These are phyloP conservation scores for Suhomyces faveliae DNA, from an alignment of 805 yeast species.

Conservation along the genomic window DNA sequence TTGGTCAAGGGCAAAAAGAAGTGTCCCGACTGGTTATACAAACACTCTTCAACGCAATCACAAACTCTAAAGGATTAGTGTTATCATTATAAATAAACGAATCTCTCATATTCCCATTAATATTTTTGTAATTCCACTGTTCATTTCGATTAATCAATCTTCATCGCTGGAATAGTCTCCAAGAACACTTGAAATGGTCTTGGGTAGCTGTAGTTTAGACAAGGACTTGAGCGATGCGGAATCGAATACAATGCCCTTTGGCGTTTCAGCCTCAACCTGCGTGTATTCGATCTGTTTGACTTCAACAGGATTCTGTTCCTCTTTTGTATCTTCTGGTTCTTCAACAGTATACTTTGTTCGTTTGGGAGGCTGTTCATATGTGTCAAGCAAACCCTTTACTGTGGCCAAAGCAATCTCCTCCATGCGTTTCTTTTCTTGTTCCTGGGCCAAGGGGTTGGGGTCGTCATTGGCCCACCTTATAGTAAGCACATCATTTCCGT, in stretches of 20 bases:
- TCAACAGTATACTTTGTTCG: slow-evolving; percentile 17
- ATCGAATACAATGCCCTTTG: slow-evolving; percentile 8
- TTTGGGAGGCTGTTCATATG: slow-evolving; percentile 24
- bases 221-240: slow-evolving; percentile 8
- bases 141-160: slow-evolving; percentile 15
- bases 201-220: slow-evolving; percentile 5
- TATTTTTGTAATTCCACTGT: no score
- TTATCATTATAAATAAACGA: not conserved
- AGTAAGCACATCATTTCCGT: slow-evolving; percentile 55
- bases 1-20: slow-evolving; percentile 35
- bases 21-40: slow-evolving; percentile 27
- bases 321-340: slow-evolving; percentile 15
- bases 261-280: not conserved
- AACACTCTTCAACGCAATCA: slow-evolving; percentile 14
- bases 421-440: slow-evolving; percentile 45
- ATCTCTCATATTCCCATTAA: not conserved
- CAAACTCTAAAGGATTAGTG: slow-evolving; percentile 15
- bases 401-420: slow-evolving; percentile 56
- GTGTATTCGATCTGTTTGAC: not conserved
- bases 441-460: slow-evolving; percentile 68
- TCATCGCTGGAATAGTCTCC: slow-evolving; percentile 34
- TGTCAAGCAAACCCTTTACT: slow-evolving; percentile 43
- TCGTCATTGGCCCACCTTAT: slow-evolving; percentile 90
- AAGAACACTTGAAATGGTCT: slow-evolving; percentile 11
- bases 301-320: not conserved